Evolutionary conservation across 2,329 filamentous ascomycete genomes (phyloP), one percentile per base, ranked within the genome.

Genomic region (Thielaviopsis punctulata): DNA sequence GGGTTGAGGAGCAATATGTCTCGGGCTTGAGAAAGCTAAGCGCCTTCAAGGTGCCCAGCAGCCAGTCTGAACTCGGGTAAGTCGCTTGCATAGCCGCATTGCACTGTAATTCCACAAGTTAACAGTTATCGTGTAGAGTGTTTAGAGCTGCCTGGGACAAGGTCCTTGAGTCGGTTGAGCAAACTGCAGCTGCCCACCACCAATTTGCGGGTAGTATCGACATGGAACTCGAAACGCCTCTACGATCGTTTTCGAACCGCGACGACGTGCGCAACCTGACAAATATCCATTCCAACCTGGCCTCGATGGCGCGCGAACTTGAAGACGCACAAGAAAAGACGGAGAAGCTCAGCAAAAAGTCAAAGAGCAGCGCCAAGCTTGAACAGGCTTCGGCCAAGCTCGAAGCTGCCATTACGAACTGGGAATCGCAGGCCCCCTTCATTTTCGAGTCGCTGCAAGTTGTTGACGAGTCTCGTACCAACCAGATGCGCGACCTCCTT

Each of bases 401-500:
- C 44, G 85, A 94, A 57, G 79, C 79, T 55, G 83, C 87, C n/a
- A 78, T 74, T 45, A 76, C 82, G 58, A 84, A 94, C 63, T 98
- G 92, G 92, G 82, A 95, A 52, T 88, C 87, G 1, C 88, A 95
- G 65, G 87, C 92, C 13, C 92, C 92, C 1, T 96, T 86, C 66
- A 84, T 95, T 56, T 95, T 94, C 62, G 92, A 98, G 67, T 84
- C 82, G 56, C 76, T 98, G 23, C 92, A 98, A 64, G 83, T 86
- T 5, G 71, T 93, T 27, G 92, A 98, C 62, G 92, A 98, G 69
- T 82, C 78, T 59, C 80, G 92, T 52, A 72, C 93, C 58, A 95
- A 95, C 65, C 84, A 93, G 62, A 73, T 98, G 55, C 84, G 90
- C 56, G 90, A 96, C 65, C 77, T 86, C 41, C 75, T 98, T 55